Evolutionary conservation across 1,139 yeast genomes (phyloP).

Genomic region (Chernovozyma sophiae-reginae): DNA sequence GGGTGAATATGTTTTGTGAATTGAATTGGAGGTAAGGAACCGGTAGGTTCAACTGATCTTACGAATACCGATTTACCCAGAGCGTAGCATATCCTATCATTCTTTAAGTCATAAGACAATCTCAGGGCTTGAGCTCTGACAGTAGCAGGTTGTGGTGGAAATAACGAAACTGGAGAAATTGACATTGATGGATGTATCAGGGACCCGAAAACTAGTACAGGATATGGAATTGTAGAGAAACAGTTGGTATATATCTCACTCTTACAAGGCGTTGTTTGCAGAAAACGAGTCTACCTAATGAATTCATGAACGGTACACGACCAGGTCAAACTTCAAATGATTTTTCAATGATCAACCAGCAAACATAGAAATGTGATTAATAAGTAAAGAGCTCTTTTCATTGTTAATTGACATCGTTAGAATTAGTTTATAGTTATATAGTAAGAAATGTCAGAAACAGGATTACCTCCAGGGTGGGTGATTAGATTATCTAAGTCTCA

Average conservation of each 20-base stretch:
- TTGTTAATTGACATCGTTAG: no score
- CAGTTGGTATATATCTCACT: no score
- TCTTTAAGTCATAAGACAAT: conserved; percentile 64
- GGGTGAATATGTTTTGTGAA: conserved; percentile 66
- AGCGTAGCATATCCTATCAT: conserved; percentile 73
- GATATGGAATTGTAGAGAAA: background rate
- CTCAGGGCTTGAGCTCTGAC: conserved; percentile 66
- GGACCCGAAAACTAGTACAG: no score
- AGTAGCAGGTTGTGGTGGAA: conserved; percentile 81
- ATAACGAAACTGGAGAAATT: conserved; percentile 25
- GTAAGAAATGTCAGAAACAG: conserved; percentile 53
- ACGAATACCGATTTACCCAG: conserved; percentile 77
- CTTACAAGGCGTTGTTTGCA: no score
- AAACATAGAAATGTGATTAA: no score
- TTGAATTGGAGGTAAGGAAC: conserved; percentile 46
- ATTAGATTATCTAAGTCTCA: conserved; percentile 76
- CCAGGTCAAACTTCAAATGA: no score
- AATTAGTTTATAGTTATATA: no score
- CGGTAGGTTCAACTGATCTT: conserved; percentile 50
- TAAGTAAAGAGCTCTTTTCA: no score
- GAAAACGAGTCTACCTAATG: no score
- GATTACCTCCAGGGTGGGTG: conserved; percentile 86
- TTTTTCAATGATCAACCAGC: no score
- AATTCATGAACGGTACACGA: no score
- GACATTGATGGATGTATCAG: conserved; percentile 16